Evolutionary conservation across 257 asterid species (phyloP), one percentile per base, ranked within the genome.

Genomic region (Craterostigma plantagineum): DNA sequence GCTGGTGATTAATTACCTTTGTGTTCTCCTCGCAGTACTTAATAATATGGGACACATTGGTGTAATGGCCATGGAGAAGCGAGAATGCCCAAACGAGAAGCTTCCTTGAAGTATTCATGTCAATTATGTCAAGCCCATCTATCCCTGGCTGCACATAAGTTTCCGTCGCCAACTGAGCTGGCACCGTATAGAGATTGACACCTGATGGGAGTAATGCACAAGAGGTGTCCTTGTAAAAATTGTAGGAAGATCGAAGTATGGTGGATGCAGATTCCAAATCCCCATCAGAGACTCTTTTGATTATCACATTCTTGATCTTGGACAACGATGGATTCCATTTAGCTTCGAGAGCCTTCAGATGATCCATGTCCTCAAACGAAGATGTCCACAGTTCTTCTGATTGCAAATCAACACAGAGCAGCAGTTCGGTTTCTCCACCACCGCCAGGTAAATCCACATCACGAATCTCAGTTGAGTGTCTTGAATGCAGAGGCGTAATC

Each of bases 121-220:
- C 98, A 49, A 87, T 79, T 53, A 87, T 66, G 70, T 82, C 93
- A 13, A 76, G 77, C 8, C 82, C 95, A 48, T 87, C 98, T 13
- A 87, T 76, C 62, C 91, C 98, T 9, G 95, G 95, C 61, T 87
- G 91, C 61, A 87, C 57, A 62, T 76, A 87, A 15, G 92, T 79
- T 52, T 87, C 98, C 35, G 98, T 62, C 10, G 80, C 93, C 61
- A 87, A 69, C 76, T 79, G 98, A 45, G 82, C 62, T 36, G 98
- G 93, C 63, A 76, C 92, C 79, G 61, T 72, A 49, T 79, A 82
- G 34, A 87, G 93, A 69, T 79, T 87, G 59, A 87, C 62, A 38
- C 98, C 98, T 1, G 98, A 82, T 17, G 98, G 98, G 39, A 87
- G 90, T 71, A 82, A 65, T 7, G 95, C 93, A 54, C 98, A 87